These are phyloP conservation scores for Cercospora sp. DNA, from an alignment of 2,329 filamentous ascomycete genomes.

Conservation along the genomic window DNA sequence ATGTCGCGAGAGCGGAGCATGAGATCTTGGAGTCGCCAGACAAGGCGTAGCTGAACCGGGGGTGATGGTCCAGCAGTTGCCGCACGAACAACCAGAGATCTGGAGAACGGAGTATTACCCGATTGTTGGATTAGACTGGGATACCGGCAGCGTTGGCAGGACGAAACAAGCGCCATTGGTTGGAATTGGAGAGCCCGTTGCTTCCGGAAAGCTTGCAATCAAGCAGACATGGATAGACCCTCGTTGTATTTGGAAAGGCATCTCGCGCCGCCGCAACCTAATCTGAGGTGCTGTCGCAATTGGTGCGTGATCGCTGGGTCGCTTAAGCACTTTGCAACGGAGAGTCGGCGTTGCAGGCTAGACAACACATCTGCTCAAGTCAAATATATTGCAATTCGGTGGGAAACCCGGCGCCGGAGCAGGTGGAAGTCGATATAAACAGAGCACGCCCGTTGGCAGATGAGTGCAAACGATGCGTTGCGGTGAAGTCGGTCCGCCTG, in stretches of 20 bases:
- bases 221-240: neutral
- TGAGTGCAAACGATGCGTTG: neutral
- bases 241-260: neutral
- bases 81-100: conserved; percentile 1
- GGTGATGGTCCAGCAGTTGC: neutral
- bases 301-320: conserved; percentile 7
- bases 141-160: neutral
- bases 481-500: neutral
- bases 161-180: neutral
- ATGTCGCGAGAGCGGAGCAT: neutral
- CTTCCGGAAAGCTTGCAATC: neutral
- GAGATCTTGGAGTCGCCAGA: neutral
- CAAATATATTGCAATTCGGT: neutral
- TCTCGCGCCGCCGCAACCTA: neutral
- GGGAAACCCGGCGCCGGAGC: neutral
- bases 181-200: neutral
- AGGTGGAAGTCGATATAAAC: neutral
- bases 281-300: conserved; percentile 5
- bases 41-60: neutral
- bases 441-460: neutral
- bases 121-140: neutral
- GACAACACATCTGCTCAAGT: neutral
- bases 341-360: neutral
- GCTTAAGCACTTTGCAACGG: neutral
- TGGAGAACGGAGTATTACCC: neutral